Conservation (phyloP, 2,329 filamentous ascomycete species). For the Blastomyces parvus region DNA sequence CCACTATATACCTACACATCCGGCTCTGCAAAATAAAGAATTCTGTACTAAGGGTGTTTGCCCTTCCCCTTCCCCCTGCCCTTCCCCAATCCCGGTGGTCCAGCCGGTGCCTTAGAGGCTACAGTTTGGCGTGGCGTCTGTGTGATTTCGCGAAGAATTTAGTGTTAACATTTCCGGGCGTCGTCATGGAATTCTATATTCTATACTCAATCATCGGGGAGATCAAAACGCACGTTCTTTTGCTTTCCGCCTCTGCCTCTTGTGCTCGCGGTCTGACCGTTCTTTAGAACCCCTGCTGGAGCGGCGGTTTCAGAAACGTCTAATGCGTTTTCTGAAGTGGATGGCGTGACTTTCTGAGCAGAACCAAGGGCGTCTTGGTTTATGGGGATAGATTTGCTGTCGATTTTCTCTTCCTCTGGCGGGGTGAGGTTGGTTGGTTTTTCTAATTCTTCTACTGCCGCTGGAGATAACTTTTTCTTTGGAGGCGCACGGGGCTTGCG, state of each 20-base stretch:
- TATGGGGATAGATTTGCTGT: background rate
- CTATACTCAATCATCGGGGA: slow-evolving; percentile 7
- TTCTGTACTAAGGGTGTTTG: background rate
- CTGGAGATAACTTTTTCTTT: slow-evolving; percentile 1
- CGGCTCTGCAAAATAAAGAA: background rate
- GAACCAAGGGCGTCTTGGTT: background rate
- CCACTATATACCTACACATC: background rate
- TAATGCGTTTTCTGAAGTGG: background rate
- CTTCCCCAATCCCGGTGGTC: background rate
- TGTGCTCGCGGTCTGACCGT: background rate
- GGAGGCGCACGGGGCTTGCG: slow-evolving; percentile 1
- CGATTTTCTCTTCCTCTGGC: background rate
- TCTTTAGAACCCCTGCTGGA: background rate
- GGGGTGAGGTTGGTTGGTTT: background rate
- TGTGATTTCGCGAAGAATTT: background rate
- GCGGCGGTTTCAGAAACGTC: background rate
- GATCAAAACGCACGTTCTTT: slow-evolving; percentile 12
- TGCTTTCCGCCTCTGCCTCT: slow-evolving; percentile 3
- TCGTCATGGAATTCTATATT: background rate
- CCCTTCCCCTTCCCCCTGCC: slow-evolving; percentile 4
- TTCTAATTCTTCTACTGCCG: background rate
- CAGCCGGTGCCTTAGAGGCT: background rate
- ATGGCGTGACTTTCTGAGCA: background rate
- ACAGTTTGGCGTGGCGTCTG: background rate
- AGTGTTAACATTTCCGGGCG: slow-evolving; percentile 1